These are phyloP conservation scores for Volvariella volvacea DNA, from an alignment of 1,284 basidiomycete species.

Conservation along the genomic window DNA sequence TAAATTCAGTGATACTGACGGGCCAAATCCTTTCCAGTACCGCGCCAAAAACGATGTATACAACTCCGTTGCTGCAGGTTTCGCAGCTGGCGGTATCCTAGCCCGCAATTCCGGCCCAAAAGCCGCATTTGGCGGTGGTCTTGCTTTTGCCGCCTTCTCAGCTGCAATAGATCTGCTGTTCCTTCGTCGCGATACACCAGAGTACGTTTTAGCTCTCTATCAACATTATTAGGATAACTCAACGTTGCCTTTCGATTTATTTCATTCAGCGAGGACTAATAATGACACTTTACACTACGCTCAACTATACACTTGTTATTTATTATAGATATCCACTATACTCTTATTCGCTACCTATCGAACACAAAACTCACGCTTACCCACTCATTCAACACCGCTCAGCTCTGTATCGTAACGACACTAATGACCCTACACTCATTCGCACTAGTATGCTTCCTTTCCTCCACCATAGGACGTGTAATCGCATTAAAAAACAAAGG, in stretches of 20 bases:
- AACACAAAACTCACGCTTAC: too few species aligned
- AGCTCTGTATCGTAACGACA: too few species aligned
- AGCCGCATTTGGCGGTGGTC: constrained; percentile 75
- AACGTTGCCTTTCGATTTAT: background rate
- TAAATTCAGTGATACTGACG: background rate
- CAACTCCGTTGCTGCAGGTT: constrained; percentile 72
- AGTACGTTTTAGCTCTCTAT: constrained; percentile 46
- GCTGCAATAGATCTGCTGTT: constrained; percentile 83
- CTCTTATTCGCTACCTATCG: too few species aligned
- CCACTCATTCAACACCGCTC: too few species aligned
- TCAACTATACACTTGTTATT: constrained; percentile 14
- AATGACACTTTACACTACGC: constrained; percentile 10
- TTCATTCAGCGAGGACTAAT: constrained; percentile 29
- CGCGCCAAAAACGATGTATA: constrained; percentile 93
- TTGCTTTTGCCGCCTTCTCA: constrained; percentile 90
- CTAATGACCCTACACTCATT: too few species aligned
- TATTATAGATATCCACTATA: background rate
- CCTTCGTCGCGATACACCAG: constrained; percentile 75
- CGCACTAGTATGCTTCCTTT: too few species aligned
- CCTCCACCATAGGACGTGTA: too few species aligned
- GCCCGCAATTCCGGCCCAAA: constrained; percentile 82
- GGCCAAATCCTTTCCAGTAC: constrained; percentile 59
- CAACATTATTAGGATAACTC: constrained; percentile 1
- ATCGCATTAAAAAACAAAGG: too few species aligned
- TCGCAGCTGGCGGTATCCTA: constrained; percentile 74